These are phyloP conservation scores for Lachnellula cervina DNA, from an alignment of 2,329 filamentous ascomycete species.

Conservation along the genomic window DNA sequence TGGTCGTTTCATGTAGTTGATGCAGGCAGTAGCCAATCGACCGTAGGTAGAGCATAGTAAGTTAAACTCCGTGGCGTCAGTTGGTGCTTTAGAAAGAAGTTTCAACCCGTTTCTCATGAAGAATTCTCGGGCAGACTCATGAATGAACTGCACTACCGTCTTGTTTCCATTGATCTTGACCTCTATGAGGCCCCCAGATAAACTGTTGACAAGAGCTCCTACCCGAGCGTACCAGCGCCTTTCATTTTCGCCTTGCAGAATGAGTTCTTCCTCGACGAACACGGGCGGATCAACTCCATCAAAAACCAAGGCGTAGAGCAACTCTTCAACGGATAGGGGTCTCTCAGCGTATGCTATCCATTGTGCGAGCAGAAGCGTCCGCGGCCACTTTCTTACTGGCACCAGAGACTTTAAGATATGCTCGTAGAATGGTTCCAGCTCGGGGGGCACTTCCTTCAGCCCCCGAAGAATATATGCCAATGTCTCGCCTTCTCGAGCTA, in stretches of 20 bases:
- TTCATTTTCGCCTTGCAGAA: neutral
- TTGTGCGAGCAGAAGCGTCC: slow-evolving; percentile 14
- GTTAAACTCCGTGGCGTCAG: neutral
- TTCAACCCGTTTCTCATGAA: slow-evolving; percentile 29
- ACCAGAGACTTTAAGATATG: slow-evolving; percentile 18
- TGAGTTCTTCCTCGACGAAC: neutral
- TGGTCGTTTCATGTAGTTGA: slow-evolving; percentile 10
- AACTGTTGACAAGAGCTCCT: slow-evolving; percentile 4
- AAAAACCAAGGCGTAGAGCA: slow-evolving; percentile 1
- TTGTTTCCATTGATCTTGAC: neutral
- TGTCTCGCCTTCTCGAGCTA: slow-evolving; percentile 3
- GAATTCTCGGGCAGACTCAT: slow-evolving; percentile 35
- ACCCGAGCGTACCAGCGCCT: neutral
- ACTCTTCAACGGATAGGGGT: slow-evolving; percentile 7
- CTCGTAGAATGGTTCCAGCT: slow-evolving; percentile 14
- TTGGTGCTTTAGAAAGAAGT: neutral
- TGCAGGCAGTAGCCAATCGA: slow-evolving; percentile 9
- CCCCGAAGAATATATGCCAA: slow-evolving; percentile 2
- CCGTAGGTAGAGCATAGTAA: slow-evolving; percentile 10
- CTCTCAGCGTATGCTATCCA: slow-evolving; percentile 10
- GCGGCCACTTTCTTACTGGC: slow-evolving; percentile 1
- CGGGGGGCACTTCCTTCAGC: slow-evolving; percentile 12
- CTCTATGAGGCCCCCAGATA: slow-evolving; percentile 18
- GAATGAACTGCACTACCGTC: slow-evolving; percentile 36
- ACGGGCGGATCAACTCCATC: slow-evolving; percentile 1